Evolutionary conservation across 768 basidiomycete species (phyloP).

Genomic region (Agaricus blazei): DNA sequence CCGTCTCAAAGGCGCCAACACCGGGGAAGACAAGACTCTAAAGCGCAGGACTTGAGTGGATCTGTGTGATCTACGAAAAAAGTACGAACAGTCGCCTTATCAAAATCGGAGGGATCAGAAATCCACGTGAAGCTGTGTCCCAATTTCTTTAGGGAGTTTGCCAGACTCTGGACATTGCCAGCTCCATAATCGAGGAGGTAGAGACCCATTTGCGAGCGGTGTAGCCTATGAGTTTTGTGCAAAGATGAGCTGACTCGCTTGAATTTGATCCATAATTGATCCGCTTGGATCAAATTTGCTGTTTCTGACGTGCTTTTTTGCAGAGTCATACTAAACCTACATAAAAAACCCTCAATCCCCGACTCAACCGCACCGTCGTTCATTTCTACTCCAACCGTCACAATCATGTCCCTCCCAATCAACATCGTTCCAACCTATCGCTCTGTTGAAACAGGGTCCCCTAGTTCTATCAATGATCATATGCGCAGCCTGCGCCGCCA

Average conservation of each 20-base stretch:
- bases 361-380: background rate
- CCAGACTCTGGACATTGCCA: slow-evolving; percentile 90
- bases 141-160: slow-evolving; percentile 81
- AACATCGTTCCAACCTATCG: slow-evolving; percentile 42
- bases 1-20: slow-evolving; percentile 89
- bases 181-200: slow-evolving; percentile 97
- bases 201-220: slow-evolving; percentile 36
- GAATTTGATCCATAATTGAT: background rate
- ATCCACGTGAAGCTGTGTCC: slow-evolving; percentile 92
- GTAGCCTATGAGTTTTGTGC: no score
- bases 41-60: slow-evolving; percentile 8
- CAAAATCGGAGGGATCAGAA: slow-evolving; percentile 72
- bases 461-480: slow-evolving; percentile 40
- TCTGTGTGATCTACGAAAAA: slow-evolving; percentile 6
- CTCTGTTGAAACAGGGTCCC: slow-evolving; percentile 46
- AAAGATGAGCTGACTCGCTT: slow-evolving; percentile 9
- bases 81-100: slow-evolving; percentile 78
- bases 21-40: slow-evolving; percentile 97
- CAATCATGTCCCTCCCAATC: slow-evolving; percentile 45
- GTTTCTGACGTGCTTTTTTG: slow-evolving; percentile 15
- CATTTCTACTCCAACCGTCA: background rate
- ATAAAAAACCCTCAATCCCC: background rate
- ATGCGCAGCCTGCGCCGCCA: slow-evolving; percentile 28
- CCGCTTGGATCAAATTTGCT: slow-evolving; percentile 3
- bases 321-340: slow-evolving; percentile 13